These are phyloP conservation scores for Starmerella cellae DNA, from an alignment of 805 yeast genomes.

Conservation along the genomic window DNA sequence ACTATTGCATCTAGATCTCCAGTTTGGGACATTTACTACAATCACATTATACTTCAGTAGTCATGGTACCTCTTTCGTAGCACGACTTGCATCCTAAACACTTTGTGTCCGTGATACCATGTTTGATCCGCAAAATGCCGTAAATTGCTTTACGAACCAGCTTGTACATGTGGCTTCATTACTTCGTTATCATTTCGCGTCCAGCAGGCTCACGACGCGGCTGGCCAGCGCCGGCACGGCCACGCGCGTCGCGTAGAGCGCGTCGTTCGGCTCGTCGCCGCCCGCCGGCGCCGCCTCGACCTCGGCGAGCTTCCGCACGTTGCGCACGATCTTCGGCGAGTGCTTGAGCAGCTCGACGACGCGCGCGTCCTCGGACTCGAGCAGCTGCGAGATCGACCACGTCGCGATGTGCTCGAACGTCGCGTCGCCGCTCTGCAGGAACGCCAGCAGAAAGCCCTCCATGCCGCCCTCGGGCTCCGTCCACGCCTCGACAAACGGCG, in stretches of 20 bases:
- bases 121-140: too few species aligned
- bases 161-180: background rate
- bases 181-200: background rate
- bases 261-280: conserved; percentile 19
- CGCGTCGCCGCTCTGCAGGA: conserved; percentile 69
- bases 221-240: conserved; percentile 30
- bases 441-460: conserved; percentile 65
- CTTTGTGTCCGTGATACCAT: too few species aligned
- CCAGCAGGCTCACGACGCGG: conserved; percentile 22
- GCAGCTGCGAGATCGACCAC: conserved; percentile 88
- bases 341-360: conserved; percentile 28
- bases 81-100: too few species aligned
- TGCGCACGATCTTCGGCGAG: conserved; percentile 25
- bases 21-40: too few species aligned
- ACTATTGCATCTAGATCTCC: too few species aligned
- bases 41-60: too few species aligned
- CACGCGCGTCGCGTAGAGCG: conserved; percentile 25
- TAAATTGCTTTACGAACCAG: background rate
- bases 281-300: conserved; percentile 10
- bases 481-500: conserved; percentile 69
- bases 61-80: too few species aligned
- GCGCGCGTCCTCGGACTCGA: conserved; percentile 70
- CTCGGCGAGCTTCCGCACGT: conserved; percentile 27
- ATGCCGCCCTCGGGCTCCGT: conserved; percentile 71
- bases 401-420: conserved; percentile 96